A percentile compares a stretch with the other conserved stretches of the same genome.
These are phyloP conservation scores for Sungouiozyma intestinalis DNA, from an alignment of 805 yeast genomes.

Conservation along the genomic window DNA sequence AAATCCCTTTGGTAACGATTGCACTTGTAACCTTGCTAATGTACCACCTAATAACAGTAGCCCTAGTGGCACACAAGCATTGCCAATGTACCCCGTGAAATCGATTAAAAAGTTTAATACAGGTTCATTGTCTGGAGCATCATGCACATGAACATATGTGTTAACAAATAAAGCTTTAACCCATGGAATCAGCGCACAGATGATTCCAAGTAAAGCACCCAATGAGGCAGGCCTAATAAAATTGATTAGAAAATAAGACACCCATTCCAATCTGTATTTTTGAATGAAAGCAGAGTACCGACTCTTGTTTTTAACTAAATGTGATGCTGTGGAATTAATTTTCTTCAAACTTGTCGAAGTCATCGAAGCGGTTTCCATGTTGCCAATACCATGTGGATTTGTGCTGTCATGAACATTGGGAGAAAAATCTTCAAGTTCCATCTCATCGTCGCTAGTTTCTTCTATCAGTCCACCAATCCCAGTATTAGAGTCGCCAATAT, in stretches of 20 bases:
- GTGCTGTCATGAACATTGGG: constrained; percentile 8
- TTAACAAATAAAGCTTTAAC: constrained; percentile 56
- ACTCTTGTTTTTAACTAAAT: constrained; percentile 8
- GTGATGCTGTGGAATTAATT: constrained; percentile 7
- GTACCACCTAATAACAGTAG: constrained; percentile 78
- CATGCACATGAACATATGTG: constrained; percentile 40
- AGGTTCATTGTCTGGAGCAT: constrained; percentile 80
- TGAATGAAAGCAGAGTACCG: constrained; percentile 17
- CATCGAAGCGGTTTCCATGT: background rate
- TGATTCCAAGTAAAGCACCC: constrained; percentile 53
- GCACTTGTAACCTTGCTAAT: constrained; percentile 60
- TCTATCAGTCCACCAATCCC: constrained; percentile 3
- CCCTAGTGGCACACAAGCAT: constrained; percentile 85
- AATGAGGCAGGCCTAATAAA: constrained; percentile 63
- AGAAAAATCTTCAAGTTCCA: constrained; percentile 4
- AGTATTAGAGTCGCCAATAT: constrained; percentile 18
- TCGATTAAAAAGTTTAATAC: constrained; percentile 82
- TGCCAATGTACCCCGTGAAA: constrained; percentile 66
- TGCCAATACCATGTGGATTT: background rate
- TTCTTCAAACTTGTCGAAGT: constrained; percentile 7
- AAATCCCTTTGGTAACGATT: constrained; percentile 50
- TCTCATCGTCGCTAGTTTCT: constrained; percentile 2
- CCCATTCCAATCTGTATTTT: constrained; percentile 26
- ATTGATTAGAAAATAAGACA: constrained; percentile 35
- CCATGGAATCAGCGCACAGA: constrained; percentile 81